Evolutionary conservation across 768 basidiomycete species (phyloP).

Genomic region (Vararia minispora): DNA sequence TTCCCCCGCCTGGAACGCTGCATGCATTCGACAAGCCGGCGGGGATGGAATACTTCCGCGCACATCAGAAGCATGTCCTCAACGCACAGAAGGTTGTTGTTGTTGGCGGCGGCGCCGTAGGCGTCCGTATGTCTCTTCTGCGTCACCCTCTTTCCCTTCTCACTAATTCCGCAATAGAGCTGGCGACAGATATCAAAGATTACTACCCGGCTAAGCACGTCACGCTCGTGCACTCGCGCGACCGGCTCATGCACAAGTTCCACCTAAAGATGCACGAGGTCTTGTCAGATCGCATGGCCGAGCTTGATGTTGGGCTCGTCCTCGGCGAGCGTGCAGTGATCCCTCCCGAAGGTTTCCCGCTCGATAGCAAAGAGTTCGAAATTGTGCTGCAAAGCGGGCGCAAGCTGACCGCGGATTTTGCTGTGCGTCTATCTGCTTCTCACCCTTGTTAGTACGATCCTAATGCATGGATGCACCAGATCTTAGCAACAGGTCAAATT

Average conservation of each 20-base stretch:
- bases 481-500: conserved; percentile 21
- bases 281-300: conserved; percentile 12
- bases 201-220: conserved; percentile 15
- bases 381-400: conserved; percentile 14
- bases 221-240: conserved; percentile 19
- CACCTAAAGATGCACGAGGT: conserved; percentile 18
- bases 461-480: no score
- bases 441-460: not conserved
- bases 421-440: conserved; percentile 4
- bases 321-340: conserved; percentile 17
- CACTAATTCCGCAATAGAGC: conserved; percentile 11
- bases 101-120: conserved; percentile 28
- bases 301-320: conserved; percentile 15
- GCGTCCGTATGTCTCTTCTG: conserved; percentile 19
- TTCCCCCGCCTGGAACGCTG: conserved; percentile 12
- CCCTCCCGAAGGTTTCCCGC: conserved; percentile 19
- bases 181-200: conserved; percentile 18
- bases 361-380: conserved; percentile 10
- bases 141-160: not conserved
- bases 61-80: conserved; percentile 22
- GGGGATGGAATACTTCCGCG: conserved; percentile 17
- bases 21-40: conserved; percentile 15
- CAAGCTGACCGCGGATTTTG: conserved; percentile 13
- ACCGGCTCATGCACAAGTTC: conserved; percentile 17
- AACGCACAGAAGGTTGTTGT: conserved; percentile 22